Base-by-base conservation (phyloP, 352 stramenopile species). In the Globisporangium lucens region DNA sequence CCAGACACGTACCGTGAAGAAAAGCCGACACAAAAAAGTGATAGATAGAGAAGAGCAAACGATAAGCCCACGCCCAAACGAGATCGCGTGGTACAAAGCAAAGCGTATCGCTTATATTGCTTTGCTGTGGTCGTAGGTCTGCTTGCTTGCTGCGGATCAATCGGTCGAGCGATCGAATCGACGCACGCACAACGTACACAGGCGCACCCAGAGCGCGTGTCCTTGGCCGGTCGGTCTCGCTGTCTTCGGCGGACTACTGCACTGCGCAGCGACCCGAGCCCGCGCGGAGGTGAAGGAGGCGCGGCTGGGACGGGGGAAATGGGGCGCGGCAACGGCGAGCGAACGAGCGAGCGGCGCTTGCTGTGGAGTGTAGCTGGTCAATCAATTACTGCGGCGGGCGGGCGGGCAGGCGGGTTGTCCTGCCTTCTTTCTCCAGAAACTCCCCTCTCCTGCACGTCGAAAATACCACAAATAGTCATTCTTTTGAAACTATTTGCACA, bases 311-410 rank as follows among this genome's bases (percentile, higher is more conserved):
- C 56, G 56, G 56, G 56, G 56, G 24, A 61, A 49, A 10, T n/a
- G 56, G 29, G 56, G 33, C 10, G 33, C 56, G 56, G 56, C 56
- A 30, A 61, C 55, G 30, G 55, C 55, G 56, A 61, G 30, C 36
- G 36, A 43, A 12, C 36, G 43, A 51, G 43, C 55, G 56, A 49
- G 33, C 56, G 56, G n/a, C 35, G 56, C 56, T 56, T 56, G 49
- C 49, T 56, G 56, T 61, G 36, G n/a, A 33, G 22, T 38, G 52
- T 38, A 61, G 56, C 30, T 47, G 56, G 56, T 61, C 56, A 61
- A 61, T 61, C 56, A 61, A 61, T 61, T 49, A 61, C 30, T 61
- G n/a, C 29, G 29, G 20, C 49, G 49, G 8, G 8, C 13, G 12
- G 17, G 43, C 43, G 43, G 7, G 43, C 43, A 56, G 22, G 56